Base-by-base conservation (phyloP, 176 grass and related monocot genomes). In the Saccharum officinarum region DNA sequence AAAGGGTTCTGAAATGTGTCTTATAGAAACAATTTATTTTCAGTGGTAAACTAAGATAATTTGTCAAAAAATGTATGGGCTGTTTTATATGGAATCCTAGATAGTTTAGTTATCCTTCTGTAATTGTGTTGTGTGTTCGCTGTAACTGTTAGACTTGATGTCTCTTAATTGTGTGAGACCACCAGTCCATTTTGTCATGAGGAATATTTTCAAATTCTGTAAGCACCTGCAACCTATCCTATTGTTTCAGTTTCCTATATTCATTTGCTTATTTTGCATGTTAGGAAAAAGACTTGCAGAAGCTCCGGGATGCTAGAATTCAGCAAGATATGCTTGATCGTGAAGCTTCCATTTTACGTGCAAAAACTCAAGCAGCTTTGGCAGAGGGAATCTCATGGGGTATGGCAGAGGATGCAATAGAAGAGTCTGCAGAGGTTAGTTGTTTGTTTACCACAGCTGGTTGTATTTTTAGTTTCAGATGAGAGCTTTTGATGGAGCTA, bases 351-450 rank as follows among this genome's bases (percentile, higher is more conserved):
- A 84, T 98, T 79, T 67, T 69, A 77, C 89, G 97, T 61, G 97
- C 97, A 67, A 98, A 84, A 85, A 92, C 66, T 83, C 91, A 98
- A 81, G 91, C 97, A 71, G 89, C 86, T 94, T 92, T 98, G 75
- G 88, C 91, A 28, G 93, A 95, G 67, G 97, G 97, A 73, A 89
- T 98, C 78, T 98, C 97, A 78, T 98, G 97, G 97, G 97, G 97
- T 63, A 91, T 98, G 89, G 44, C 82, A 81, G 97, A 98, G 60
- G 97, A 98, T 92, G 97, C 97, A 52, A 72, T 91, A 50, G 93
- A 98, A 71, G 97, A 98, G 77, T 66, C 85, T 18, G 54, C 66
- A 44, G 91, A 98, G 88, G 97, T 98, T 82, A 38, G 69, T 71
- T 71, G 2, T 80, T 54, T 71, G 12, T 73, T 81, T 73, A 15